phyloP scores from a whole-genome alignment of 169 alveolate genomes.

The Cryptosporidium andersoni region DNA sequence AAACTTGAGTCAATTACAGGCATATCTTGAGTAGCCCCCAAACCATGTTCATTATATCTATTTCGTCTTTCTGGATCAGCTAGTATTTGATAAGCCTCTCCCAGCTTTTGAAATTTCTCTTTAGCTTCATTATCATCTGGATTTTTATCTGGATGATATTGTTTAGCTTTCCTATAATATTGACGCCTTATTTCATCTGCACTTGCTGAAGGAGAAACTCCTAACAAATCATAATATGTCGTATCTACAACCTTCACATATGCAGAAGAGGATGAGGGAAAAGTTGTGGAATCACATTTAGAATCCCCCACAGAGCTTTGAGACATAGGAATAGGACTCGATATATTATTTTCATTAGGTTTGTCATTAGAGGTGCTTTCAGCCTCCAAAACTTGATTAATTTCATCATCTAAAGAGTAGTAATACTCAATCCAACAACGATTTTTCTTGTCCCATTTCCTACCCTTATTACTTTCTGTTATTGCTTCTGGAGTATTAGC shows the following conservation, averaged over 20 bases:
- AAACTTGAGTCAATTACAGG: conserved; percentile 86
- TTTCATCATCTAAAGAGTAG: conserved; percentile 83
- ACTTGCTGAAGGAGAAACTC: conserved; percentile 83
- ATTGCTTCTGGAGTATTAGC: conserved; percentile 89
- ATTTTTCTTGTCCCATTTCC: conserved; percentile 86
- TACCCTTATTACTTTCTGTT: conserved; percentile 83
- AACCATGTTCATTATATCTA: conserved; percentile 91
- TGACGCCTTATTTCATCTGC: conserved; percentile 78
- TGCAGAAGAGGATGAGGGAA: background rate
- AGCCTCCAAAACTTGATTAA: conserved; percentile 68
- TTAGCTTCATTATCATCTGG: conserved; percentile 89
- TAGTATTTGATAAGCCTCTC: conserved; percentile 87
- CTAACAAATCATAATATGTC: conserved; percentile 82
- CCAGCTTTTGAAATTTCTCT: conserved; percentile 82
- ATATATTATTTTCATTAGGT: background rate
- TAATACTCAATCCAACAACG: conserved; percentile 84
- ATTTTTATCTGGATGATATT: conserved; percentile 93
- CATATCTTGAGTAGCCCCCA: conserved; percentile 89
- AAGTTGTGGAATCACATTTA: too few species aligned
- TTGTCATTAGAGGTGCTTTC: conserved; percentile 20
- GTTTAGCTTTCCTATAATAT: conserved; percentile 86
- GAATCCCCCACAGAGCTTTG: background rate
- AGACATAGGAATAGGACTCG: background rate
- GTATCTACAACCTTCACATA: conserved; percentile 80
- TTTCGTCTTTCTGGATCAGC: conserved; percentile 92